Conservation (phyloP, 202 grass and related monocot genomes). For the Zizania palustris region DNA sequence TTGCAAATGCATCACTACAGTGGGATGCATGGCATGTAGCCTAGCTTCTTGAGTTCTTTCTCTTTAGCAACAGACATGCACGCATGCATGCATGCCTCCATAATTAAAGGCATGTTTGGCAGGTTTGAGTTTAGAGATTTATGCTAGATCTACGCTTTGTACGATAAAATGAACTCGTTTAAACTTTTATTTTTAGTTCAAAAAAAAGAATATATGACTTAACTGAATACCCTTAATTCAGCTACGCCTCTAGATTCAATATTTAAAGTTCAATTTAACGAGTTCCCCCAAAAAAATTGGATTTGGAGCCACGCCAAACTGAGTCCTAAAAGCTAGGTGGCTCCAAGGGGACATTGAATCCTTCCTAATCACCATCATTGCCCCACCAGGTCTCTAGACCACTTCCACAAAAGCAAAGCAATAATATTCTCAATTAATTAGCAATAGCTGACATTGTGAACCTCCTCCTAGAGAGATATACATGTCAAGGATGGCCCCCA, state of each 20-base stretch:
- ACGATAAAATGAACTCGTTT: too few relatives aligned
- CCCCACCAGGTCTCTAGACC: slow-evolving; percentile 8
- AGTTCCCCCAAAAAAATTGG: too few relatives aligned
- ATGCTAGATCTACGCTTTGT: too few relatives aligned
- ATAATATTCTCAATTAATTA: slow-evolving; percentile 1
- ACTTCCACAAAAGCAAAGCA: slow-evolving; percentile 12
- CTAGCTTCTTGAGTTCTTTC: not conserved
- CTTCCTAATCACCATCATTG: slow-evolving; percentile 39
- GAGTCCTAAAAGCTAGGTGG: slow-evolving; percentile 17
- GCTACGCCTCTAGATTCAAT: too few relatives aligned
- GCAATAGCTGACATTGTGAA: slow-evolving; percentile 12
- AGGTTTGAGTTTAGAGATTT: too few relatives aligned
- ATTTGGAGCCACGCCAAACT: too few relatives aligned
- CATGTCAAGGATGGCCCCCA: not conserved
- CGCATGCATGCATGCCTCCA: slow-evolving; percentile 25
- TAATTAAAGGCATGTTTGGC: not conserved
- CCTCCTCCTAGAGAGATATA: slow-evolving; percentile 22
- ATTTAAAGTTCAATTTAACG: too few relatives aligned
- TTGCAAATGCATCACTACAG: not conserved
- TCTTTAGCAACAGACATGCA: slow-evolving; percentile 27
- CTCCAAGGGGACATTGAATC: slow-evolving; percentile 24
- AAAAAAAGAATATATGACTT: too few relatives aligned
- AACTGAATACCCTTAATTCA: too few relatives aligned
- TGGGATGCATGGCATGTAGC: not conserved
- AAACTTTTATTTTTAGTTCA: too few relatives aligned